Percentiles rank a stretch among this genome's conserved stretches.
These are phyloP conservation scores for Astrephomene gubernaculifera DNA, from an alignment of 139 green algal genomes.

Conservation along the genomic window DNA sequence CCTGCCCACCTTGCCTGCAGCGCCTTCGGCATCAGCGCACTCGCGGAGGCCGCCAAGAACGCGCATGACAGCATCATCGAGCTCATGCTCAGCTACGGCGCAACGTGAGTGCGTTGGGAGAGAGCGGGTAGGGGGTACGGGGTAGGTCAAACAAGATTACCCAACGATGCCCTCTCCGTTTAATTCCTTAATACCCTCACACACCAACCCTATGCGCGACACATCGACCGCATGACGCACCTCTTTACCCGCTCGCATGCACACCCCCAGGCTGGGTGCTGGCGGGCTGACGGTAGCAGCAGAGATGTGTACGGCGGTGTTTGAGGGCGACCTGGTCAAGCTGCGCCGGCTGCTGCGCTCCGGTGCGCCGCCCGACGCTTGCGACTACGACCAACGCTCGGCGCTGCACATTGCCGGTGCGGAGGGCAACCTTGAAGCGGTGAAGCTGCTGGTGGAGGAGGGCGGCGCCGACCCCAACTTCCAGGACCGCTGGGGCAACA, in stretches of 20 bases:
- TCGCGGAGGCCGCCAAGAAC: constrained; percentile 43
- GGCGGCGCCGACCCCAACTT: constrained; percentile 33
- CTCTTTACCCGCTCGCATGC: background rate
- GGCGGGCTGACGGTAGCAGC: constrained; percentile 1
- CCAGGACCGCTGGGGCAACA: constrained; percentile 63
- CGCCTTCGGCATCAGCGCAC: constrained; percentile 22
- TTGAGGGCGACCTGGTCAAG: constrained; percentile 33
- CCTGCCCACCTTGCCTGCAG: no score
- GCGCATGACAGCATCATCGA: constrained; percentile 40
- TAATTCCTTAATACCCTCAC: background rate
- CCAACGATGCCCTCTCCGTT: background rate
- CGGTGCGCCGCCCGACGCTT: constrained; percentile 59
- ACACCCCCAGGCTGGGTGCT: constrained; percentile 14
- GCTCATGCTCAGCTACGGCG: constrained; percentile 27
- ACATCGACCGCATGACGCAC: background rate
- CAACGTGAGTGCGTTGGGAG: constrained; percentile 34
- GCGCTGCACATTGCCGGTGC: constrained; percentile 76
- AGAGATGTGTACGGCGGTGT: constrained; percentile 40
- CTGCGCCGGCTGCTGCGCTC: constrained; percentile 65
- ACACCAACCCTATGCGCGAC: background rate
- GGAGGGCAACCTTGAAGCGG: constrained; percentile 62
- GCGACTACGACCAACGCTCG: constrained; percentile 74
- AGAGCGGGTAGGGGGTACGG: background rate
- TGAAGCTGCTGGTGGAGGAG: constrained; percentile 46
- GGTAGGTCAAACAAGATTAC: no score